Evolutionary conservation across 140 eudicot genomes (phyloP), one percentile per base, ranked within the genome.

Genomic region (Cichorium intybus): DNA sequence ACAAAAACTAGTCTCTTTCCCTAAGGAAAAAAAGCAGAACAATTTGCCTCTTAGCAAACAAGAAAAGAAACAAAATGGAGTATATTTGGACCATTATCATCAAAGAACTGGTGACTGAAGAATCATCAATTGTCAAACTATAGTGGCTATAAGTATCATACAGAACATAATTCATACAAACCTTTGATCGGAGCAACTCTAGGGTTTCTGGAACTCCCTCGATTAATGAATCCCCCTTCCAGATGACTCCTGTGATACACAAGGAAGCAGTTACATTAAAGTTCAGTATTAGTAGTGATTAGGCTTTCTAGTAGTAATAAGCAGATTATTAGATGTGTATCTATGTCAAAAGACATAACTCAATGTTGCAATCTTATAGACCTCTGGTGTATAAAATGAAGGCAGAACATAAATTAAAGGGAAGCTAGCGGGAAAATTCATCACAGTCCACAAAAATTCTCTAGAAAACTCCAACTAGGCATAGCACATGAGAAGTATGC

Each of bases 171-270:
- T 37, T 29, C 20, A 28, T 41, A 26, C 79, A 50, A 35, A 92
- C 99, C 97, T 77, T 92, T 45, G 89, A 52, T 6, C 99, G 87
- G 62, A 92, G 99, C 93, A 88, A 54, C 77, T 92, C 93, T 23
- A 92, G 91, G 67, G 99, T 92, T 68, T 83, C 93, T 27, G 96
- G 93, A 61, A 92, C 99, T 35, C 99, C 99, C 62, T 88, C 99
- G 15, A 92, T 92, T 60, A 92, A 69, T 26, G 69, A 74, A 75
- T 92, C 97, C 50, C 99, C 99, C 73, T 92, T 92, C 99, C 99
- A 92, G 26, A 92, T 88, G 46, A 92, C 99, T 55, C 99, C 99
- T 92, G 83, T 3, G 57, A 56, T 52, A 21, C 2, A 41, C 39
- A 27, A 62, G 27, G 34, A 31, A 70, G 35, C 15, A 33, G 49